Percentiles rank a stretch among this genome's conserved stretches.
Conservation (phyloP, 768 basidiomycete species). For the Sporobolomyces pararoseus region DNA sequence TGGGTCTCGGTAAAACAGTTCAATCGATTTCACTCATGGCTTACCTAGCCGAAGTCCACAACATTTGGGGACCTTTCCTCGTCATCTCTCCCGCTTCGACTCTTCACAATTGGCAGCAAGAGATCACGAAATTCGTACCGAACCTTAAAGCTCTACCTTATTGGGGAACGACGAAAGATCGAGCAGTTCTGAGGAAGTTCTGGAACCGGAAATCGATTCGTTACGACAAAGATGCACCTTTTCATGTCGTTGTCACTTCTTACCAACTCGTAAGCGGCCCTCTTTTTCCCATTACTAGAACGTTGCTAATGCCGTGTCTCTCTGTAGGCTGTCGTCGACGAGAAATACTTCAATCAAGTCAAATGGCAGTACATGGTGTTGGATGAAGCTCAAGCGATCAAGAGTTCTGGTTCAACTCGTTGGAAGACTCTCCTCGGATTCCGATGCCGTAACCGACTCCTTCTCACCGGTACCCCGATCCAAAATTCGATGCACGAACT, state of each 20-base stretch:
- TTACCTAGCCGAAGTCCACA: constrained; percentile 91
- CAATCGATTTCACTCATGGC: constrained; percentile 95
- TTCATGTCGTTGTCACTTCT: constrained; percentile 93
- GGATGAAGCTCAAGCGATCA: constrained; percentile 99
- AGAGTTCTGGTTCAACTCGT: constrained; percentile 88
- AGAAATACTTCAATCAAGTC: constrained; percentile 93
- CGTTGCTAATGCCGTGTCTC: neutral
- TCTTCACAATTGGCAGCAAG: constrained; percentile 98
- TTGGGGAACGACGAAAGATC: constrained; percentile 96
- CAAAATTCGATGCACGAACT: constrained; percentile 99
- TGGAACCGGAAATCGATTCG: constrained; percentile 98
- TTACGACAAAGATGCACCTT: constrained; percentile 90
- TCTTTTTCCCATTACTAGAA: neutral
- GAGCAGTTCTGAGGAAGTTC: constrained; percentile 87
- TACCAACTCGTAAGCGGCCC: constrained; percentile 73
- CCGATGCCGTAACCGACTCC: constrained; percentile 87
- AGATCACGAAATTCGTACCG: constrained; percentile 91
- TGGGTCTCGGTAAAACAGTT: constrained; percentile 60
- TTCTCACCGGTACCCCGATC: constrained; percentile 95
- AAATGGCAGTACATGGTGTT: constrained; percentile 99
- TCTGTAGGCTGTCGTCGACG: constrained; percentile 81
- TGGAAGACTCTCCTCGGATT: constrained; percentile 97
- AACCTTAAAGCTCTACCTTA: constrained; percentile 90
- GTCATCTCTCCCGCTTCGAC: constrained; percentile 97
- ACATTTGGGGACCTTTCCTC: constrained; percentile 98